phyloP scores from a whole-genome alignment of 2,329 filamentous ascomycete genomes.

The Clonostachys chloroleuca region DNA sequence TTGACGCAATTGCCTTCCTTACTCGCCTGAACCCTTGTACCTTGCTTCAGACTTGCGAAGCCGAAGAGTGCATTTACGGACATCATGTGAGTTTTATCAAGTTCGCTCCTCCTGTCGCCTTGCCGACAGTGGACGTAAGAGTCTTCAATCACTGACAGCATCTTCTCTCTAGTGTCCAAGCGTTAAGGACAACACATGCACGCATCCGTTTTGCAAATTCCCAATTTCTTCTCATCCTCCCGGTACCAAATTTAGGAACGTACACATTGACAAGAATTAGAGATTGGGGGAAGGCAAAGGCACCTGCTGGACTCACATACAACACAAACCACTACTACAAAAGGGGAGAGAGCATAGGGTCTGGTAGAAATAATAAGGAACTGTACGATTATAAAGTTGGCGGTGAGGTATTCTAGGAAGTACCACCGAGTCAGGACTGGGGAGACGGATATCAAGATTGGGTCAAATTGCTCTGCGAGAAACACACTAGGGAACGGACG shows the following conservation, averaged over 20 bases:
- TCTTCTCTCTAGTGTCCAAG: conserved; percentile 42
- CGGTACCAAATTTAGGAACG: conserved; percentile 43
- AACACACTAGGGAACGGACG: no score
- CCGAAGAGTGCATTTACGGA: conserved; percentile 57
- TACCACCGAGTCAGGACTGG: no score
- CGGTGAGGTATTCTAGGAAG: no score
- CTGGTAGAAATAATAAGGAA: no score
- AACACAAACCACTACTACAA: no score
- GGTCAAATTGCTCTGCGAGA: no score
- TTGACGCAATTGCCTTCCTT: conserved; percentile 50
- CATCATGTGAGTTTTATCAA: conserved; percentile 45
- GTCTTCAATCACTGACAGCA: background rate
- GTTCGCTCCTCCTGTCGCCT: background rate
- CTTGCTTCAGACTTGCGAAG: conserved; percentile 52
- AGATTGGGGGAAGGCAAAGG: no score
- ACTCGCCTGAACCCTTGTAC: conserved; percentile 54
- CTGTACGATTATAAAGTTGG: no score
- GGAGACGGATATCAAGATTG: no score
- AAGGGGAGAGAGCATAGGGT: no score
- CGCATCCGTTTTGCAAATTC: conserved; percentile 53
- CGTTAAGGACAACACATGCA: conserved; percentile 44
- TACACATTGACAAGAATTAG: conserved; percentile 23
- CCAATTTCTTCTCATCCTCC: conserved; percentile 48
- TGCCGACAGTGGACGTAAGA: background rate
- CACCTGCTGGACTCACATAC: no score